Percentiles rank a stretch among this genome's conserved stretches.
phyloP scores from a whole-genome alignment of 257 asterid species.

The Lantana camara region DNA sequence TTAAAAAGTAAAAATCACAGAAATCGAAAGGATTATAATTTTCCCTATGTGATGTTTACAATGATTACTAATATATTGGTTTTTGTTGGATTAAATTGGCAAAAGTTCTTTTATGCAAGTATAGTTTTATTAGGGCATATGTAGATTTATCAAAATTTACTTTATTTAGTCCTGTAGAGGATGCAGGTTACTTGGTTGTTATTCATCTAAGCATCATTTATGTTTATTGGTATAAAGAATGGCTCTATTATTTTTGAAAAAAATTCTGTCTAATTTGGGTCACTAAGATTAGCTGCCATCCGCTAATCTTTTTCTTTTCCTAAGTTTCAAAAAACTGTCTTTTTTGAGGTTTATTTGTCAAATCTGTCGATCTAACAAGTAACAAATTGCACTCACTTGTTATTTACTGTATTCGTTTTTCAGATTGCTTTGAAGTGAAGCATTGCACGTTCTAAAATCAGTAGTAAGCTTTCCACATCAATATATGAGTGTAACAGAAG shows the following conservation, averaged over 20 bases:
- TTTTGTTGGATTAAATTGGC: slow-evolving; percentile 15
- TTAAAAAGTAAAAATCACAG: background rate
- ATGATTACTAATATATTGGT: background rate
- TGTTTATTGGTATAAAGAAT: background rate
- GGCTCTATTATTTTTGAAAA: background rate
- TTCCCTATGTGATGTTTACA: background rate
- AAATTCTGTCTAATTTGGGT: background rate
- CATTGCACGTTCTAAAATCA: background rate
- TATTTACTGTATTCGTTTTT: slow-evolving; percentile 8
- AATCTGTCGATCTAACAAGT: no score
- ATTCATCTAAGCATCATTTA: background rate
- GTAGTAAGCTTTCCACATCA: background rate
- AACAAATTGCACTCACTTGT: background rate
- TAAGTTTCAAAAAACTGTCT: no score
- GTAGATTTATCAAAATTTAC: background rate
- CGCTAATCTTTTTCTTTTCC: no score
- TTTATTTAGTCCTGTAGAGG: background rate
- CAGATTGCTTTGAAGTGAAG: slow-evolving; percentile 25
- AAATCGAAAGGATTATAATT: slow-evolving; percentile 4
- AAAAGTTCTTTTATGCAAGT: slow-evolving; percentile 9
- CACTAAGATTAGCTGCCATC: no score
- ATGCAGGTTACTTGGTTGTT: background rate
- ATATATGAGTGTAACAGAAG: slow-evolving; percentile 13
- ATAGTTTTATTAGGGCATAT: background rate
- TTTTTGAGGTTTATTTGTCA: no score